Base-by-base conservation (phyloP, 768 basidiomycete species). In the Boletus pseudo-olivaceus region DNA sequence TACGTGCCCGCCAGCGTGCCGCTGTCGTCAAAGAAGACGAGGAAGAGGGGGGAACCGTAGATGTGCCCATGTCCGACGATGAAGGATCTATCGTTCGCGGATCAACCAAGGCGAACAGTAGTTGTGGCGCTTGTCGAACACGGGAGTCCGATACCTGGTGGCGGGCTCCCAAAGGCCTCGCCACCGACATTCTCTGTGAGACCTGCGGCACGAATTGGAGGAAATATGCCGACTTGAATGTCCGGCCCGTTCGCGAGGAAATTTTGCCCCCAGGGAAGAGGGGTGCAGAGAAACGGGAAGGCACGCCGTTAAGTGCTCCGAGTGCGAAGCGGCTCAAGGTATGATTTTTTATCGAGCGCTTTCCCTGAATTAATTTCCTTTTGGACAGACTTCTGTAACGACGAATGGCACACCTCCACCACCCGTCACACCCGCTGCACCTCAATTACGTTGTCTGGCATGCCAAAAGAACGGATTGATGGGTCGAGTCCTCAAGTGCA, bases 211-310 rank as follows among this genome's bases (percentile, higher is more conserved):
- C 83, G 42, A 88, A 88, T 59, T 97, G 92, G 88, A 78, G 93
- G 61, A 97, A 95, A 72, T 97, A 97, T 67, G 93, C 91, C 0
- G 93, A 95, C 61, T 75, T 94, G 46, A 90, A 86, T 61, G 84
- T 88, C 26, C 78, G 88, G 39, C 84, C 85, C 9, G 54, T 84
- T 19, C 80, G 88, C 29, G 89, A 92, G 53, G 88, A 90, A 43
- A 75, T 80, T 1, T 62, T 80, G 1, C 74, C 80, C 0, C 65
- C 75, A 2, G 71, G 73, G 29, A 72, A 72, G 59, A 78, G 76
- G 64, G 62, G 67, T 45, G 60, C 60, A 35, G 79, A 82, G 53
- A 84, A 83, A 72, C 75, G 82, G 20, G 83, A 85, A 56, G 89
- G 89, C 58, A 78, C 81, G 1, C 81, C 81, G 0, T 57, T 82